These are phyloP conservation scores for Gossypium lobatum DNA, from an alignment of 441 rosid species.

Conservation along the genomic window DNA sequence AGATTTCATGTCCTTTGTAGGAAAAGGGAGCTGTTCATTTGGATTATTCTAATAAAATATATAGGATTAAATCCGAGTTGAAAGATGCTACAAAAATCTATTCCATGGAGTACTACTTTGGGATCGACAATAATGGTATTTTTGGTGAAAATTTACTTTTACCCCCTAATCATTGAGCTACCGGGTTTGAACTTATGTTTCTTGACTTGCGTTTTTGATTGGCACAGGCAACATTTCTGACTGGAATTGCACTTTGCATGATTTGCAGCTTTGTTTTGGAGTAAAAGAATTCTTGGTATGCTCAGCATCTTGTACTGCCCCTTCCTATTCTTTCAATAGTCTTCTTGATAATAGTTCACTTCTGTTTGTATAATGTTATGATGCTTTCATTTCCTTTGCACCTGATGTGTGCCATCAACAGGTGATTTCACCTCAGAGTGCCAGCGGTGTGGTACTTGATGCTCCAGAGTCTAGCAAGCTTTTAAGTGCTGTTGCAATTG, in stretches of 20 bases:
- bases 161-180: background rate
- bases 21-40: conserved; percentile 76
- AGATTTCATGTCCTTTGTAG: conserved; percentile 35
- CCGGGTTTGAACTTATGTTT: conserved; percentile 13
- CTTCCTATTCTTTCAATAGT: background rate
- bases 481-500: conserved; percentile 92
- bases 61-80: conserved; percentile 65
- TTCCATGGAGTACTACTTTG: conserved; percentile 85
- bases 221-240: conserved; percentile 52
- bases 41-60: conserved; percentile 49
- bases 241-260: conserved; percentile 66
- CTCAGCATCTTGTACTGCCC: background rate
- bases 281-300: conserved; percentile 88
- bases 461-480: conserved; percentile 95
- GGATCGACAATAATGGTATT: conserved; percentile 41
- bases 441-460: conserved; percentile 96
- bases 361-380: conserved; percentile 2
- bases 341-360: background rate
- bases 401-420: conserved; percentile 27
- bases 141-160: conserved; percentile 10
- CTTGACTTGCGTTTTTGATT: conserved; percentile 27
- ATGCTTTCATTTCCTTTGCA: conserved; percentile 6
- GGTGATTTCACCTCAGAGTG: conserved; percentile 97
- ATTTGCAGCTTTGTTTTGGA: conserved; percentile 95
- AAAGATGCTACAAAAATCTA: conserved; percentile 77